Evolutionary conservation across 192 early-diverging fungal genomes (phyloP).

Genomic region (Backusella circina): DNA sequence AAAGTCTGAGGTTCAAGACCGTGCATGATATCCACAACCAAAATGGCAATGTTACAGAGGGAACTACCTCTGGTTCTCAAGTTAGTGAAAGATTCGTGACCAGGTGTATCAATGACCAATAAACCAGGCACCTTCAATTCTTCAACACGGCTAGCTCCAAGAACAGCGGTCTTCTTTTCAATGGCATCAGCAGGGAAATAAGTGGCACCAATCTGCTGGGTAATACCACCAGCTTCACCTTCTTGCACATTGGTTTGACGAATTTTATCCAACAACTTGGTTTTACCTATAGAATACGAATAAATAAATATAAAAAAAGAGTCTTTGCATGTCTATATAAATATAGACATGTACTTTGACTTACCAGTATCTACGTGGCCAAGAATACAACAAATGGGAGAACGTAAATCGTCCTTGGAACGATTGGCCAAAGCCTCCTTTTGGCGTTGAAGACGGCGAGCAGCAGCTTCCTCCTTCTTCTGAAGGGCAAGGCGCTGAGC

Average conservation of each 20-base stretch:
- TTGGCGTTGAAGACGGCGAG: constrained; percentile 67
- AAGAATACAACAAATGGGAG: constrained; percentile 97
- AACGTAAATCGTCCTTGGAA: constrained; percentile 87
- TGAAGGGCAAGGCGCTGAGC: constrained; percentile 58
- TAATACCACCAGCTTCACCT: constrained; percentile 99
- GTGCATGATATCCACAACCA: constrained; percentile 99
- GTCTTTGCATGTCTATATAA: too few relatives aligned
- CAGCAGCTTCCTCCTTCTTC: constrained; percentile 78
- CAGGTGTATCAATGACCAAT: constrained; percentile 96
- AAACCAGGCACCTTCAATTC: constrained; percentile 91
- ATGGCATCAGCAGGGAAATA: constrained; percentile 98
- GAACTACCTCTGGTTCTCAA: constrained; percentile 93
- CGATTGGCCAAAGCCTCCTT: constrained; percentile 77
- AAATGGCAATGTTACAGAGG: constrained; percentile 98
- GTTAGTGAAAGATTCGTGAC: constrained; percentile 98
- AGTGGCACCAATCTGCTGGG: constrained; percentile 99
- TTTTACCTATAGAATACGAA: constrained; percentile 47
- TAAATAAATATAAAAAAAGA: too few relatives aligned
- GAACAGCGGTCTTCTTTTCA: constrained; percentile 81
- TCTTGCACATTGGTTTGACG: constrained; percentile 99
- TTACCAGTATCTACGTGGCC: constrained; percentile 96
- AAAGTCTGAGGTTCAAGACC: constrained; percentile 98
- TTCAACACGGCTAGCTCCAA: constrained; percentile 40
- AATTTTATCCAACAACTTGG: constrained; percentile 98
- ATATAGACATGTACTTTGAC: not conserved